These are phyloP conservation scores for Ophiostoma sp. DNA, from an alignment of 2,329 filamentous ascomycete genomes.

Conservation along the genomic window DNA sequence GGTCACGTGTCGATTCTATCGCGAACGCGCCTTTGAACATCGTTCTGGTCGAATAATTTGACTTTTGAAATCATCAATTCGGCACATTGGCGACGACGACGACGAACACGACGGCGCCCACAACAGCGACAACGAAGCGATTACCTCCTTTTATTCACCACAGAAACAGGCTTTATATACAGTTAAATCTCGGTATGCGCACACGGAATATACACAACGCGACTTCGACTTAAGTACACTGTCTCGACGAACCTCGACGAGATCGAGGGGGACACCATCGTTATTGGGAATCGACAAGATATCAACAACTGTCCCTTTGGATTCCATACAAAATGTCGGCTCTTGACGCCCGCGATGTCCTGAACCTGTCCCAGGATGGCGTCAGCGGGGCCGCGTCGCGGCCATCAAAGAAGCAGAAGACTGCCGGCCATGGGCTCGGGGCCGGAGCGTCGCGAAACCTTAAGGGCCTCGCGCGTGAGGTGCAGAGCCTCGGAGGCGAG, in stretches of 20 bases:
- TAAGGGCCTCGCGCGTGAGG: constrained; percentile 60
- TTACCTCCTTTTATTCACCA: background rate
- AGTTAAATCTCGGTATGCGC: background rate
- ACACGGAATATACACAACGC: background rate
- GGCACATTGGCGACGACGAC: background rate
- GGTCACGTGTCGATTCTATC: background rate
- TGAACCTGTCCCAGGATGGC: constrained; percentile 66
- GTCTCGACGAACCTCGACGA: background rate
- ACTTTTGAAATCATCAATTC: background rate
- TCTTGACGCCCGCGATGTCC: constrained; percentile 81
- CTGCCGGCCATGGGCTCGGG: constrained; percentile 43
- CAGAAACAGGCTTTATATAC: too few relatives aligned
- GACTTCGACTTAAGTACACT: background rate
- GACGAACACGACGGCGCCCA: background rate
- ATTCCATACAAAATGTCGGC: constrained; percentile 48
- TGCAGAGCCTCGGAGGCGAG: constrained; percentile 60
- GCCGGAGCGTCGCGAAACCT: constrained; percentile 41
- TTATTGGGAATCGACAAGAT: background rate
- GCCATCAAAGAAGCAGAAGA: constrained; percentile 70
- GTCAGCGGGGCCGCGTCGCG: constrained; percentile 39
- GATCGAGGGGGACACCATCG: background rate
- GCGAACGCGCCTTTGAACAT: background rate
- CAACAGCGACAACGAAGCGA: background rate
- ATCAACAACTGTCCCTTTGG: background rate
- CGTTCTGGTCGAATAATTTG: background rate